Evolutionary conservation across 1,284 basidiomycete species (phyloP).

Genomic region (Ceratobasidium sp.): DNA sequence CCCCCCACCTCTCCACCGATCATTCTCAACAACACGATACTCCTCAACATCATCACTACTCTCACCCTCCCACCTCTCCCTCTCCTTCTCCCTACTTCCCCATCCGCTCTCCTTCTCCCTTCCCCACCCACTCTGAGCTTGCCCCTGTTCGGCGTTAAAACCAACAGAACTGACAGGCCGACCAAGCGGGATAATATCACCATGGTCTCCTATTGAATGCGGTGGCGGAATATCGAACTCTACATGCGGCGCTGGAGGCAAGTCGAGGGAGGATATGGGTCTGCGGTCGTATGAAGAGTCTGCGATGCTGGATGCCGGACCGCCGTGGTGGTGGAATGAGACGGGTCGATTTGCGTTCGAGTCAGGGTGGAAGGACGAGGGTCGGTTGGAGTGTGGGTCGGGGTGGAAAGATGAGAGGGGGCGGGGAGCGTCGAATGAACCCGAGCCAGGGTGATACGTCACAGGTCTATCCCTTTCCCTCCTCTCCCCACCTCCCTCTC

Average conservation of each 20-base stretch:
- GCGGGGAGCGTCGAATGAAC: not conserved
- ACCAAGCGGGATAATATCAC: conserved; percentile 37
- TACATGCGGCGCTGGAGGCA: conserved; percentile 9
- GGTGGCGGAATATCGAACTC: conserved; percentile 66
- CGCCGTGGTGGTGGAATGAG: not conserved
- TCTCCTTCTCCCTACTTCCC: conserved; percentile 58
- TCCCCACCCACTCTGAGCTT: conserved; percentile 49
- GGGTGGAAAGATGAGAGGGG: not conserved
- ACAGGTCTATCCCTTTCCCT: too few relatives aligned
- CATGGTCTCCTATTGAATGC: conserved; percentile 56
- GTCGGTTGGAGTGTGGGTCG: conserved; percentile 9
- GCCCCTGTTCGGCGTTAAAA: conserved; percentile 62
- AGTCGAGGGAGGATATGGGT: conserved; percentile 12
- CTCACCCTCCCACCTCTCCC: conserved; percentile 52
- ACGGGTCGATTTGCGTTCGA: not conserved
- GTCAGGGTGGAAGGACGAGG: conserved; percentile 3
- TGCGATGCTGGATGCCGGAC: too few relatives aligned
- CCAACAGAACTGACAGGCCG: conserved; percentile 26
- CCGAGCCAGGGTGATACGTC: too few relatives aligned
- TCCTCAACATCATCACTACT: conserved; percentile 57
- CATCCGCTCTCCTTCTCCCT: conserved; percentile 55
- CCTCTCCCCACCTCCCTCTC: too few relatives aligned
- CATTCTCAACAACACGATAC: conserved; percentile 30
- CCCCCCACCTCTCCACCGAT: conserved; percentile 54
- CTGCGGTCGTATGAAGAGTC: too few relatives aligned